Percentiles rank a stretch among this genome's conserved stretches.
Evolutionary conservation across 371 early-diverging fungal species (phyloP).

Genomic region (Mortierella sp.): DNA sequence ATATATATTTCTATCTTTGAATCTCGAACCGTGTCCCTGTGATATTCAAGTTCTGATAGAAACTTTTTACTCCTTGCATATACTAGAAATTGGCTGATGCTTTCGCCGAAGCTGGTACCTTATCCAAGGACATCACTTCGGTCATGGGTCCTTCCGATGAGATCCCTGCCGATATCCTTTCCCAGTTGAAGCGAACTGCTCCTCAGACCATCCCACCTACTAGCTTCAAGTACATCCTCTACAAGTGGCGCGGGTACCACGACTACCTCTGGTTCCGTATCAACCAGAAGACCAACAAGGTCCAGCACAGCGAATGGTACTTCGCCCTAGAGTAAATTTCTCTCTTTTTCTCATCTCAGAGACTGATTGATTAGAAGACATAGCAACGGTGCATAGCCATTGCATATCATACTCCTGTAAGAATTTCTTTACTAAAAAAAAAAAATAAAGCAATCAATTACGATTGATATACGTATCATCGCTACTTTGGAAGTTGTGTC

Average conservation of each 20-base stretch:
- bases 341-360: too few relatives aligned
- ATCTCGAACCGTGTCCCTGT: neutral
- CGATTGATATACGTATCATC: too few relatives aligned
- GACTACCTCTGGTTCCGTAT: constrained; percentile 66
- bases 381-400: too few relatives aligned
- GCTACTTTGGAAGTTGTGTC: too few relatives aligned
- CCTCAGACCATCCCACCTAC: constrained; percentile 4
- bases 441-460: too few relatives aligned
- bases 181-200: constrained; percentile 9
- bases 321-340: constrained; percentile 42
- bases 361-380: too few relatives aligned
- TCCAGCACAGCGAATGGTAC: constrained; percentile 58
- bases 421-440: too few relatives aligned
- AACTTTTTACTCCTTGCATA: neutral
- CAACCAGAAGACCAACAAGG: constrained; percentile 44
- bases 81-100: constrained; percentile 17
- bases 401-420: too few relatives aligned
- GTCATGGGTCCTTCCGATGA: constrained; percentile 43
- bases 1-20: constrained; percentile 5
- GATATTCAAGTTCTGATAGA: too few relatives aligned
- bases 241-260: constrained; percentile 68
- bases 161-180: constrained; percentile 45
- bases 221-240: constrained; percentile 58
- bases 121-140: constrained; percentile 32
- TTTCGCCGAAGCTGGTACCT: constrained; percentile 61